Base-by-base conservation (phyloP, 2,329 filamentous ascomycete genomes). In the Mycogone perniciosa region DNA sequence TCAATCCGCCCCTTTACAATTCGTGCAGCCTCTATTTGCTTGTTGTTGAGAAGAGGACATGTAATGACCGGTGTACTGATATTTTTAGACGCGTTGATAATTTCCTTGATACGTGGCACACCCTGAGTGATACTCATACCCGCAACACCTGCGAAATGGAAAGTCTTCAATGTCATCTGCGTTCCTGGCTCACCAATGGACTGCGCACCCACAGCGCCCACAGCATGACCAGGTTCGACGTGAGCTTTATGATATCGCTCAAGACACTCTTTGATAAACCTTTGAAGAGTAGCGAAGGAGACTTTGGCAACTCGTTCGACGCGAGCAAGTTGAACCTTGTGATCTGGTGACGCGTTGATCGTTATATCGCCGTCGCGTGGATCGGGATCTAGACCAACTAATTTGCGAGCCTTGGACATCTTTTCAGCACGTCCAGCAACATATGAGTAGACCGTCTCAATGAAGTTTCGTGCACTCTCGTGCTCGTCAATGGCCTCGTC, bases 91-190 rank as follows among this genome's bases (percentile, higher is more conserved):
- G 93, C 93, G 71, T 99, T 99, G 82, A 99, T 99, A 59, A 99
- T 99, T 76, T 99, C 93, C 73, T 99, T 99, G 75, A 99, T 99
- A 84, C 93, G 92, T 1, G 93, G 93, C 6, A 99, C 93, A 88
- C 93, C 93, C 65, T 96, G 89, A 0, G 93, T 99, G 65, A 99
- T 96, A 79, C 89, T 96, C 93, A 99, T 97, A 67, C 92, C 92
- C 40, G 93, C 93, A 57, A 99, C 93, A 87, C 93, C 93, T 65
- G 93, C 93, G 75, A 99, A 99, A 86, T 97, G 93, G 82, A 97
- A 97, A 65, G 93, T 97, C 73, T 97, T 97, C 57, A 99, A 74
- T 1, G 93, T 99, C 93, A 99, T 99, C 70, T 99, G 93, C 1
- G 93, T 99, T 66, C 93, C 93, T 0, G 93, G 93, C 64, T 99